phyloP scores from a whole-genome alignment of 371 early-diverging fungal genomes.

The Lichtheimia ramosa region DNA sequence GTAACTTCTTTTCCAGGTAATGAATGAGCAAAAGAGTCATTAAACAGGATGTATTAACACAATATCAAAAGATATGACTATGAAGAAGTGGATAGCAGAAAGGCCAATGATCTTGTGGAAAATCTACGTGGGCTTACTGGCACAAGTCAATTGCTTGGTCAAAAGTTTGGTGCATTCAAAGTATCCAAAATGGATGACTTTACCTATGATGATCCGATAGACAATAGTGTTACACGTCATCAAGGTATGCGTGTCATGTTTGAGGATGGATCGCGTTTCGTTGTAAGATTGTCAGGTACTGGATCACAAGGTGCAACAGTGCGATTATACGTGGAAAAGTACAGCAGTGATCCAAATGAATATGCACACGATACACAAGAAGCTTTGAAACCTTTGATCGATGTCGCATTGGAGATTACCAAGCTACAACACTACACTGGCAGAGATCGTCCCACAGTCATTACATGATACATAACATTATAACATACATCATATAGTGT shows the following conservation, averaged over 20 bases:
- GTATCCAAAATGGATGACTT: constrained; percentile 89
- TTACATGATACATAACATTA: constrained; percentile 57
- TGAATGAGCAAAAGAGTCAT: neutral
- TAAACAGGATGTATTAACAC: neutral
- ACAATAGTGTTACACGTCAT: constrained; percentile 80
- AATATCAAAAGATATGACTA: constrained; percentile 77
- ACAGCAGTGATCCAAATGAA: constrained; percentile 60
- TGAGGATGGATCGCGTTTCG: constrained; percentile 86
- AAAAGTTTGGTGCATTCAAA: constrained; percentile 60
- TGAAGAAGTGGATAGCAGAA: constrained; percentile 88
- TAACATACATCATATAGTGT: too few species aligned
- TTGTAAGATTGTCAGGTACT: constrained; percentile 93
- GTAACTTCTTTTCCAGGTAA: constrained; percentile 93
- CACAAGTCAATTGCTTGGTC: constrained; percentile 52
- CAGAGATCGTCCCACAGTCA: constrained; percentile 90
- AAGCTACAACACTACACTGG: constrained; percentile 84
- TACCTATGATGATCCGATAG: constrained; percentile 92
- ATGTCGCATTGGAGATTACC: constrained; percentile 80
- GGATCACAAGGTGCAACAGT: constrained; percentile 96
- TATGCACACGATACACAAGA: constrained; percentile 73
- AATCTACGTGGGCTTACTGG: constrained; percentile 59
- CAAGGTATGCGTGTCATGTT: constrained; percentile 94
- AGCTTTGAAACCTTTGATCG: constrained; percentile 86
- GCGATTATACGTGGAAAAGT: constrained; percentile 94
- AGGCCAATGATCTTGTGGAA: constrained; percentile 78